Evolutionary conservation across 306 rosid species (phyloP), one percentile per base, ranked within the genome.

Genomic region (Arachis stenosperma): DNA sequence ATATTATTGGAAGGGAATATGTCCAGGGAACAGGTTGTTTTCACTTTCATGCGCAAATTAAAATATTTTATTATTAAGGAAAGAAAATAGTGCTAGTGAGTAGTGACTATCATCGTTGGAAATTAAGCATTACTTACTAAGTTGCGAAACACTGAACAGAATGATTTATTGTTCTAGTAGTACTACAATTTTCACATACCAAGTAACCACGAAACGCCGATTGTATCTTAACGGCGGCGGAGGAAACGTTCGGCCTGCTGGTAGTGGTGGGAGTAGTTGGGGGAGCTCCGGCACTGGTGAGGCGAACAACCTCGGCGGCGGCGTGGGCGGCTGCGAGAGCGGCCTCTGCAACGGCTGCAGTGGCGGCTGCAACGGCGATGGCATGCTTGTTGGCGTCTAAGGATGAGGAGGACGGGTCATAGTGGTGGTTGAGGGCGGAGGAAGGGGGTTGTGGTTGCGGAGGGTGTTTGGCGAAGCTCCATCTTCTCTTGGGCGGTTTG

Each of bases 311-410:
- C 85, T 94, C 97, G 0, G 98, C 97, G 0, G 98, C 97, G 0
- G 98, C 99, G 63, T 88, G 96, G 2, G 99, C 97, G 0, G 99
- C 97, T 0, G 93, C 90, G 1, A 94, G 88, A 5, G 97, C 97
- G 0, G 97, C 99, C 79, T 94, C 96, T 0, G 99, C 97, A 2
- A 90, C 97, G 10, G 96, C 96, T 0, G 96, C 99, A 0, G 97
- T 94, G 5, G 99, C 99, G 1, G 97, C 93, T 0, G 97, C 97
- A 0, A 94, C 99, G 0, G 99, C 99, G 12, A 94, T 86, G 10
- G 99, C 99, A 73, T 90, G 97, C 69, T 91, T 88, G 74, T 79
- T 91, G 75, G 88, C 84, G 75, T 83, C 92, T 61, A 85, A 54
- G 57, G 86, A 56, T 9, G 71, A 33, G 37, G 37, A n/a, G 0